These are phyloP conservation scores for Hypoxylon rickii DNA, from an alignment of 495 filamentous ascomycete genomes.

Conservation along the genomic window DNA sequence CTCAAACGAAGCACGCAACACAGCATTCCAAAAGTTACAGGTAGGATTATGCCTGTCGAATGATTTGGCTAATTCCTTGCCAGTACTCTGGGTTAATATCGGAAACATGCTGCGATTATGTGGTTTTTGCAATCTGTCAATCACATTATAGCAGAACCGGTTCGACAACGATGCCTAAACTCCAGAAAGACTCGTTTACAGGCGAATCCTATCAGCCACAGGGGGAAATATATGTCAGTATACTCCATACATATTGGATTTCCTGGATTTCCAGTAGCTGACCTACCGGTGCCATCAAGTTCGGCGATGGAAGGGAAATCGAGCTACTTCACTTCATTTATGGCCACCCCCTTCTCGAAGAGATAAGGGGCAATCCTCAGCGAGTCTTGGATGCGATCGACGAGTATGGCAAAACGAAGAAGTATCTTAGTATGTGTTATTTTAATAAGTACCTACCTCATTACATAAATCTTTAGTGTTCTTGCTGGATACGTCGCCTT, in stretches of 20 bases:
- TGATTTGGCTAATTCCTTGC: no score
- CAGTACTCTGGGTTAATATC: no score
- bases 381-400: conserved; percentile 72
- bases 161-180: conserved; percentile 43
- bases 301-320: conserved; percentile 73
- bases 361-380: conserved; percentile 65
- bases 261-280: background rate
- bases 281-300: conserved; percentile 39
- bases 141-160: no score
- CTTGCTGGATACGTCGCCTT: no score
- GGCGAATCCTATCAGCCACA: conserved; percentile 28
- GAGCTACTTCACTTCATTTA: conserved; percentile 74
- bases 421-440: conserved; percentile 60
- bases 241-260: background rate
- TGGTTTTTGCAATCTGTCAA: no score
- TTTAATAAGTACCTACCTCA: background rate
- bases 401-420: conserved; percentile 65
- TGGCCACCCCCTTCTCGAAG: conserved; percentile 53
- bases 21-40: conserved; percentile 44
- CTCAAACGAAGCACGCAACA: conserved; percentile 15
- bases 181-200: conserved; percentile 10
- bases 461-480: no score
- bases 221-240: conserved; percentile 31
- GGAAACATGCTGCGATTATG: no score
- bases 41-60: no score